These are phyloP conservation scores for Fusarium protoensiforme DNA, from an alignment of 2,329 filamentous ascomycete species.

Conservation along the genomic window DNA sequence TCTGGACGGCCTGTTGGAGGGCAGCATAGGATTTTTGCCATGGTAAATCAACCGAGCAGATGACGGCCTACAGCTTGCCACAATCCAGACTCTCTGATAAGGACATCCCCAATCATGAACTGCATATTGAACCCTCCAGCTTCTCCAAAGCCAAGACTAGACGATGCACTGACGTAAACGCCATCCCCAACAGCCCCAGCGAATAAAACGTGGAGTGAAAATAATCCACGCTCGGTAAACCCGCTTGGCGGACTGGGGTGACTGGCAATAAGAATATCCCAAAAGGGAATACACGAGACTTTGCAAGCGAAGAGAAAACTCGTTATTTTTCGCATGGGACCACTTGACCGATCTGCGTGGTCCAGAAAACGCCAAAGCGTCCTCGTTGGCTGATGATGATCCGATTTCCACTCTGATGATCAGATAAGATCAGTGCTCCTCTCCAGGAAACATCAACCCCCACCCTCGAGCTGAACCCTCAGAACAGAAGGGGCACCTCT, in stretches of 20 bases:
- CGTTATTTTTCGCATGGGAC: neutral
- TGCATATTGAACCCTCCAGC: neutral
- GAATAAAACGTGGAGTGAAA: neutral
- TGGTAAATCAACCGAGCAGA: neutral
- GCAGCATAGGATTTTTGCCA: neutral
- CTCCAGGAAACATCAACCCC: neutral
- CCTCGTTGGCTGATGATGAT: neutral
- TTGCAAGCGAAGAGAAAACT: neutral
- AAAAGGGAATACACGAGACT: neutral
- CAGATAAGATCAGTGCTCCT: conserved; percentile 4
- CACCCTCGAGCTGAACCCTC: neutral
- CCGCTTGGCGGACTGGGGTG: neutral
- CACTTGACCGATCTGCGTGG: neutral
- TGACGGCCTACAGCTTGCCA: neutral
- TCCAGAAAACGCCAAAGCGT: neutral
- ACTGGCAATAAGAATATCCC: neutral
- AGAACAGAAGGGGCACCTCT: neutral
- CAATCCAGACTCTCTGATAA: neutral
- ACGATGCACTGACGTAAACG: neutral
- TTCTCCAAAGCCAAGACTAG: neutral
- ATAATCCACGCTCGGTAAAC: neutral
- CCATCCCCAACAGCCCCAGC: neutral
- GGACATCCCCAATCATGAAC: neutral
- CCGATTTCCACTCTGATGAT: neutral
- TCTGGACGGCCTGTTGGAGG: neutral